Conservation (phyloP, 2,329 filamentous ascomycete species). For the Graphium sp. region DNA sequence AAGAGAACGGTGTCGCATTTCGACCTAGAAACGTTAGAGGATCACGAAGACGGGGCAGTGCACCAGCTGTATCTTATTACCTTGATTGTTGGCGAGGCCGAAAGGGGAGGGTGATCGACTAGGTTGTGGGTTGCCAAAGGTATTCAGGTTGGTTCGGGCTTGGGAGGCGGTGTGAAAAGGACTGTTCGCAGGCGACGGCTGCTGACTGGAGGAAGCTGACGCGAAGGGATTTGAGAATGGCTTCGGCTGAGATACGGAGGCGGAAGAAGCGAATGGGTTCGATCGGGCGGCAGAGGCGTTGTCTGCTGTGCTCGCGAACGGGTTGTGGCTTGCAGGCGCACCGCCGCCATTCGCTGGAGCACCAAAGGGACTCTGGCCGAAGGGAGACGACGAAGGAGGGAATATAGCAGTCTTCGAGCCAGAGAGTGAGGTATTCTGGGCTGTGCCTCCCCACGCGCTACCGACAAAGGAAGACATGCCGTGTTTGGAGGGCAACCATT, state of each 20-base stretch:
- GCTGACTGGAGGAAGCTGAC: background rate
- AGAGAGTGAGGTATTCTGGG: too few species aligned
- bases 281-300: background rate
- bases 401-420: too few species aligned
- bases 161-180: conserved; percentile 1
- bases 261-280: conserved; percentile 3
- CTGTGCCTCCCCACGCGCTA: conserved; percentile 4
- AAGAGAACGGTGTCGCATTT: too few species aligned
- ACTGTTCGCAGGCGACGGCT: background rate
- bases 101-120: conserved; percentile 5
- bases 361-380: conserved; percentile 4
- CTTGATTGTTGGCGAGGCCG: conserved; percentile 3
- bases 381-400: conserved; percentile 1
- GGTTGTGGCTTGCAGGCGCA: conserved; percentile 13
- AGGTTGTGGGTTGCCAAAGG: too few species aligned
- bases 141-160: background rate
- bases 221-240: conserved; percentile 1
- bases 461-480: conserved; percentile 4
- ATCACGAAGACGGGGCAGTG: background rate
- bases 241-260: background rate
- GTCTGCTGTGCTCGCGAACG: conserved; percentile 13
- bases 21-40: conserved; percentile 4
- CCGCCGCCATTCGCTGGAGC: conserved; percentile 3
- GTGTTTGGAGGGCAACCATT: conserved; percentile 2
- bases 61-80: conserved; percentile 1